Evolutionary conservation across 768 basidiomycete species (phyloP).

Genomic region (Dacryopinax spathularia): DNA sequence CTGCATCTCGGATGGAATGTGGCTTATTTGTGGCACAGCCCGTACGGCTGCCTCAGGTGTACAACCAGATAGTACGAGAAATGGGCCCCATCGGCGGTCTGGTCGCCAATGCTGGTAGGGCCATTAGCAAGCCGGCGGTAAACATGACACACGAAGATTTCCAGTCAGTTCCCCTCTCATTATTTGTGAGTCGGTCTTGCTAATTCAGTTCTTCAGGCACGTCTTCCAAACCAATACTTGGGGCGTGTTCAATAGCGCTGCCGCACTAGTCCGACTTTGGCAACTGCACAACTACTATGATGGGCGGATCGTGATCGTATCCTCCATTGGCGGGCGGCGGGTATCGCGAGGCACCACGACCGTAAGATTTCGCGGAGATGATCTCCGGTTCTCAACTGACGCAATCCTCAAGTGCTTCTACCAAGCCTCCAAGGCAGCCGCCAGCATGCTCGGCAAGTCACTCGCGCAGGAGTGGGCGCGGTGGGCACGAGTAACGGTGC

Average conservation of each 20-base stretch:
- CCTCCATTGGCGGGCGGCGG: not conserved
- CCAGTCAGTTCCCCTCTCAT: not conserved
- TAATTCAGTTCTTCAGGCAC: slow-evolving; percentile 2
- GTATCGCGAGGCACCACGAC: not conserved
- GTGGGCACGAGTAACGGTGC: not conserved
- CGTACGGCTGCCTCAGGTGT: not conserved
- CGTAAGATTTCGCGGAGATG: not conserved
- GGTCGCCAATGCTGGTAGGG: not conserved
- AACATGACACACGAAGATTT: not conserved
- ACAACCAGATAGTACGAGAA: not conserved
- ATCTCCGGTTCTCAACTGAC: not conserved
- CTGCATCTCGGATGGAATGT: not conserved
- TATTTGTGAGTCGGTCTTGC: not conserved
- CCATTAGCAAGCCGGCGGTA: not conserved
- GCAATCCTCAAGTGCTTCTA: not conserved
- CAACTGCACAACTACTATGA: not conserved
- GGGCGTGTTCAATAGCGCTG: slow-evolving; percentile 11
- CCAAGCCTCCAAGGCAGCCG: not conserved
- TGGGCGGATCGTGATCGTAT: not conserved
- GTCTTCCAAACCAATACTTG: slow-evolving; percentile 15
- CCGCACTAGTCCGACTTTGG: not conserved
- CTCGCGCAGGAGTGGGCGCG: not conserved
- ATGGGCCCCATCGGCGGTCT: not conserved
- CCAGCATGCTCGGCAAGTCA: not conserved
- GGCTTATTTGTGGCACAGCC: no score